Percentiles rank a stretch among this genome's conserved stretches.
phyloP scores from a whole-genome alignment of 2,329 filamentous ascomycete genomes.

The Gaeumannomyces sp. region DNA sequence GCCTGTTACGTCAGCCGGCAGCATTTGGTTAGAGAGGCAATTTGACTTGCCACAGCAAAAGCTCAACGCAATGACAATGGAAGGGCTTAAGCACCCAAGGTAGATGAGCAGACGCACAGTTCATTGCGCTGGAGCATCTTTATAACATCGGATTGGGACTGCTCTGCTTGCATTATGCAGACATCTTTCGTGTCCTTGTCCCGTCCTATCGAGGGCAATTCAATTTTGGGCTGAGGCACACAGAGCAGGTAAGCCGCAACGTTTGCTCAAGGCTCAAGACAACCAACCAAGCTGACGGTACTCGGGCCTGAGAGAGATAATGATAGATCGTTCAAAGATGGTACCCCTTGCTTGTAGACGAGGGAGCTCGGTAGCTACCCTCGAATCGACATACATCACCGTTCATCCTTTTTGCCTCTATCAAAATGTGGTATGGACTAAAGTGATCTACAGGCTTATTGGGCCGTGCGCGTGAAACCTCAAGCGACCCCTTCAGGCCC shows the following conservation, averaged over 20 bases:
- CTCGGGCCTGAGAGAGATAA: no score
- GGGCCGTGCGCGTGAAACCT: neutral
- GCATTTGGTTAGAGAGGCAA: neutral
- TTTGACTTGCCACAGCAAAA: neutral
- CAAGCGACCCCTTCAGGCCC: neutral
- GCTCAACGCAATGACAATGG: neutral
- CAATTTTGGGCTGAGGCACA: no score
- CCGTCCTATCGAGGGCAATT: neutral
- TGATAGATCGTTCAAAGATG: no score
- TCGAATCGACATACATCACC: no score
- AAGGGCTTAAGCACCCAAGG: neutral
- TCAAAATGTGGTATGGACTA: neutral
- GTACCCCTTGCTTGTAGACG: no score
- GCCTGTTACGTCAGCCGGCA: neutral
- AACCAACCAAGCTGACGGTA: no score
- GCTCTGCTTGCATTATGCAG: neutral
- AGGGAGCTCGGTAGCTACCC: no score
- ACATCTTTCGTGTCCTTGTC: neutral
- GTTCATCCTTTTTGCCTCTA: neutral
- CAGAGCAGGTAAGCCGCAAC: no score
- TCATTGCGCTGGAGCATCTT: neutral
- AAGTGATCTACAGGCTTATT: no score
- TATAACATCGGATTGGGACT: neutral
- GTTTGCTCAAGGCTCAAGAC: no score
- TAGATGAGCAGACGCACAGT: no score